Base-by-base conservation (phyloP, 306 rosid species). In the Pterocarpus santalinus region DNA sequence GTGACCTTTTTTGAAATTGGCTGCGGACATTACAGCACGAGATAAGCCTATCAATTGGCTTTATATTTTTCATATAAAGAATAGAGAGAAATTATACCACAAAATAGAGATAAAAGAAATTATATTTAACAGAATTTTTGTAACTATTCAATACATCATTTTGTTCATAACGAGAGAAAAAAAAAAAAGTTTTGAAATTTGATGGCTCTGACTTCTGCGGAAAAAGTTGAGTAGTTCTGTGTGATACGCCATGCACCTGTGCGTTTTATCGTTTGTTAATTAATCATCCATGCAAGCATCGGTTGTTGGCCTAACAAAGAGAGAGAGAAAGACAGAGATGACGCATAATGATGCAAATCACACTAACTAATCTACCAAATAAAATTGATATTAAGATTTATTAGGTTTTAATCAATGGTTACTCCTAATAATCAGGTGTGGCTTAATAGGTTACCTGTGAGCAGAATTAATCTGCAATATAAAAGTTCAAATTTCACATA, bases 281-380 rank as follows among this genome's bases (percentile, higher is more conserved):
- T 80, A 62, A 84, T 76, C 81, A 73, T 64, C 34, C 55, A 69
- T 58, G 78, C 12, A 81, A 73, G 73, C 61, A 81, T 5, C 35
- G 82, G 88, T 88, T 88, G 94, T 83, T 87, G 90, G 74, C 90
- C 94, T 81, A 85, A 85, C 85, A 80, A 9, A 80, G 63, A 70
- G 72, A 73, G 53, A 51, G 5, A 15, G 28, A 22, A 22, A 22
- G 28, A 22, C 28, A 30, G 0, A 5, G 67, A 58, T 47, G 72
- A 76, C 72, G 72, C 68, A 41, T 14, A 16, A 22, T 22, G 28
- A 22, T 22, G 28, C 28, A 22, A 22, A 0, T 77, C 5, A 47
- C 74, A 71, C 73, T 33, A 88, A 81, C 87, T 63, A 81, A 81
- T 41, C 56, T 69, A 63, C 77, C 73, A 68, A 53, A 52, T 28